A percentile compares a stretch with the other conserved stretches of the same genome.
phyloP scores from a whole-genome alignment of 2,329 filamentous ascomycete genomes.

The Rhinocladiella similis region DNA sequence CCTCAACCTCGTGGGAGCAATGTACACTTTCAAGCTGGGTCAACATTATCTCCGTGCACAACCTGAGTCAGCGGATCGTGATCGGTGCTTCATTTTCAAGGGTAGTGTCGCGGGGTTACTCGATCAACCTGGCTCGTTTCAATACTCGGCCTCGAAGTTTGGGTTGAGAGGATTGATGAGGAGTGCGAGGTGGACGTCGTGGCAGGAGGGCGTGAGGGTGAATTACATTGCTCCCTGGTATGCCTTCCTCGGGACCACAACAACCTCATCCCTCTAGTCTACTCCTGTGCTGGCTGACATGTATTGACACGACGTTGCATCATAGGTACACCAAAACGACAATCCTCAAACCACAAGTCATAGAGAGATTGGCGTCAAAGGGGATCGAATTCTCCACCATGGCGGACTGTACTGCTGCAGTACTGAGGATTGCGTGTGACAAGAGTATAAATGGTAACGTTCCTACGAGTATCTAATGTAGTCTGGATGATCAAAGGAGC shows the following conservation, averaged over 20 bases:
- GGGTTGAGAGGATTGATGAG: conserved; percentile 40
- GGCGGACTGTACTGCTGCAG: conserved; percentile 4
- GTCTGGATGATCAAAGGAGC: too few relatives aligned
- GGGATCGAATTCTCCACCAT: conserved; percentile 13
- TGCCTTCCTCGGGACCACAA: too few relatives aligned
- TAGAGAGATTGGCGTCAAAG: conserved; percentile 26
- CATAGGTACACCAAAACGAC: conserved; percentile 37
- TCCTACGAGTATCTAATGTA: too few relatives aligned
- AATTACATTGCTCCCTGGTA: conserved; percentile 40
- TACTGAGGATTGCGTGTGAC: conserved; percentile 8
- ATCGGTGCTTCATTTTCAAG: conserved; percentile 33
- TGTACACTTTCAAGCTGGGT: conserved; percentile 20
- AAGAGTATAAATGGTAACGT: conserved; percentile 13
- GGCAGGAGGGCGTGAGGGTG: conserved; percentile 40
- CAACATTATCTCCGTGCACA: conserved; percentile 36
- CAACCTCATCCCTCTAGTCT: too few relatives aligned
- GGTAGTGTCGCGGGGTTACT: conserved; percentile 36
- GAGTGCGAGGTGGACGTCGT: conserved; percentile 33
- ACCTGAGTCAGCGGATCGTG: conserved; percentile 23
- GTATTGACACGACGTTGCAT: too few relatives aligned
- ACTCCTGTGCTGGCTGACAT: neutral
- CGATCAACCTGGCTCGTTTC: conserved; percentile 34
- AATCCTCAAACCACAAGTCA: conserved; percentile 32
- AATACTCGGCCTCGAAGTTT: conserved; percentile 40
- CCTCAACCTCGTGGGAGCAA: conserved; percentile 16